Conservation (phyloP, 1,284 basidiomycete genomes). For the Tranzscheliella williamsii region DNA sequence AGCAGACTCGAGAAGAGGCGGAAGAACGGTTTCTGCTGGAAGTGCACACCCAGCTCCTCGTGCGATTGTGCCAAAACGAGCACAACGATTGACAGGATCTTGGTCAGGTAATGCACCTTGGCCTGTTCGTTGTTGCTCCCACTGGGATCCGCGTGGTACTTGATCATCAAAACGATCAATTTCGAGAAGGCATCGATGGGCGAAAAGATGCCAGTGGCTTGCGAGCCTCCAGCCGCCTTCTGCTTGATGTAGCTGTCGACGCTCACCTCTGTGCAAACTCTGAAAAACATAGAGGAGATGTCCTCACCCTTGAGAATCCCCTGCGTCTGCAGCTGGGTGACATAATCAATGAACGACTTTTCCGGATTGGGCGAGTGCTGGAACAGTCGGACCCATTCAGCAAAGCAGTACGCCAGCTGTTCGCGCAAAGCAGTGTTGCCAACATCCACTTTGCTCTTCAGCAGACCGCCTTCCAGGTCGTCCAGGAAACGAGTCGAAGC, state of each 20-base stretch:
- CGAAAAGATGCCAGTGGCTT: slow-evolving; percentile 75
- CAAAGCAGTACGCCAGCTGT: slow-evolving; percentile 67
- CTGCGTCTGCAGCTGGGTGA: slow-evolving; percentile 92
- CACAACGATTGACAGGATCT: slow-evolving; percentile 95
- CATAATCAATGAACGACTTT: slow-evolving; percentile 95
- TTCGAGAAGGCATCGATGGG: slow-evolving; percentile 94
- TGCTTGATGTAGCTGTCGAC: slow-evolving; percentile 89
- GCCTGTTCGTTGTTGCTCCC: slow-evolving; percentile 87
- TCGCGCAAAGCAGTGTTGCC: slow-evolving; percentile 63
- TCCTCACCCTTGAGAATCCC: slow-evolving; percentile 96
- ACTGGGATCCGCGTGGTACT: slow-evolving; percentile 90
- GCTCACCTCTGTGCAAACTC: slow-evolving; percentile 93
- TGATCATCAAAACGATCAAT: slow-evolving; percentile 96
- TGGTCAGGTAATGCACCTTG: slow-evolving; percentile 94
- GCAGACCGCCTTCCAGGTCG: slow-evolving; percentile 66
- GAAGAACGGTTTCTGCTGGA: slow-evolving; percentile 98
- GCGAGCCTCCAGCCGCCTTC: slow-evolving; percentile 75
- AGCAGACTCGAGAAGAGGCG: slow-evolving; percentile 96
- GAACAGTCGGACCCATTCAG: slow-evolving; percentile 91
- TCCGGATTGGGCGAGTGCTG: slow-evolving; percentile 86
- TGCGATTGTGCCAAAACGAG: slow-evolving; percentile 92
- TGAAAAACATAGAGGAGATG: slow-evolving; percentile 95
- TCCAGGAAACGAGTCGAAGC: slow-evolving; percentile 70
- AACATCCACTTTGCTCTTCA: slow-evolving; percentile 58
- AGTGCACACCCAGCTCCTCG: slow-evolving; percentile 84